Percentiles rank a stretch among this genome's conserved stretches.
Conservation (phyloP, 2,329 filamentous ascomycete genomes). For the Calonectria pseudoreteaudii region DNA sequence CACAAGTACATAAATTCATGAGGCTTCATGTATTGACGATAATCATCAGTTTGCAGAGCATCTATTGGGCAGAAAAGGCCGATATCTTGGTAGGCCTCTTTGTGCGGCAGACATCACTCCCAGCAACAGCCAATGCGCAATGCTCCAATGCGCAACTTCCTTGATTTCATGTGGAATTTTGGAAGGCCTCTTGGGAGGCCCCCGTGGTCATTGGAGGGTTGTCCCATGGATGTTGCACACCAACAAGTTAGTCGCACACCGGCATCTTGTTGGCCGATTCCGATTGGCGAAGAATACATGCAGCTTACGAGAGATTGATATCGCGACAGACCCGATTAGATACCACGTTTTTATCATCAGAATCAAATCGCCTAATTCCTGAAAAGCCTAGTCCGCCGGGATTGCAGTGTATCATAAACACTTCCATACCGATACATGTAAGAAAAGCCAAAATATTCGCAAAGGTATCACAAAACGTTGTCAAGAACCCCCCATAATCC, state of each 20-base stretch:
- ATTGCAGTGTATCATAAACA: background rate
- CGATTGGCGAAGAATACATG: background rate
- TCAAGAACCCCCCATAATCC: background rate
- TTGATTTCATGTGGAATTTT: background rate
- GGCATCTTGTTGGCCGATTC: background rate
- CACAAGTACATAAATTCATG: background rate
- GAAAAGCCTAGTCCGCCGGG: background rate
- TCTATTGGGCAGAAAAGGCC: background rate
- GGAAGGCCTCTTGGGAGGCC: background rate
- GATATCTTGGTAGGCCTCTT: background rate
- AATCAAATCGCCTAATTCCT: background rate
- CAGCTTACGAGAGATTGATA: background rate
- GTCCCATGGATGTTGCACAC: background rate
- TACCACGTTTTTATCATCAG: background rate
- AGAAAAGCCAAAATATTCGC: background rate
- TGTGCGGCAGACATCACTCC: background rate
- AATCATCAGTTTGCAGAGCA: too few relatives aligned
- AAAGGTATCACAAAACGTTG: background rate
- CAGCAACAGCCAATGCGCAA: background rate
- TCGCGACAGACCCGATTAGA: background rate
- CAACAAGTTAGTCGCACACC: background rate
- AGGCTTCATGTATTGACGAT: background rate
- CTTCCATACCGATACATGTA: background rate
- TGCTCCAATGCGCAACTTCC: too few relatives aligned
- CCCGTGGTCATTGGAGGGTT: background rate